Percentiles rank a stretch among this genome's conserved stretches.
Evolutionary conservation across 257 asterid genomes (phyloP).

Genomic region (Gynochthodes officinalis): DNA sequence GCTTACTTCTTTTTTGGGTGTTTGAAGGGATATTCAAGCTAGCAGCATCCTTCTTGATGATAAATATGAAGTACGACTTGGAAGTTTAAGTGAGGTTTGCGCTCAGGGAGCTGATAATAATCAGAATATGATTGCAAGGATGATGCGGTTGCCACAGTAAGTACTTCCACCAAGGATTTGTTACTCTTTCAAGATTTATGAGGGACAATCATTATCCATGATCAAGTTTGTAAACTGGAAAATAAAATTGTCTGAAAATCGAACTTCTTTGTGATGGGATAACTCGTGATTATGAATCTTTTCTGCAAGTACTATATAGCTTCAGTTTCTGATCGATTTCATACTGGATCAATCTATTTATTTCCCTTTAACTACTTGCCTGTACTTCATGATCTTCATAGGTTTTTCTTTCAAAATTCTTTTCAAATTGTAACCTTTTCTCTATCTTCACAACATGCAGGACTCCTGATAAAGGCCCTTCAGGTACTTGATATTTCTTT

Average conservation of each 20-base stretch:
- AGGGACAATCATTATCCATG: background rate
- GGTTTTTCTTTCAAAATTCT: background rate
- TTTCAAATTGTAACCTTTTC: constrained; percentile 14
- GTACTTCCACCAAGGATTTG: constrained; percentile 19
- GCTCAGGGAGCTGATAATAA: constrained; percentile 35
- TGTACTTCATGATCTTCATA: no score
- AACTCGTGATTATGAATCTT: no score
- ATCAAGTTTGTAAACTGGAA: background rate
- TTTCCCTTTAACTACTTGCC: no score
- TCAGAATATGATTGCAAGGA: constrained; percentile 43
- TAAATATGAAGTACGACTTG: constrained; percentile 70
- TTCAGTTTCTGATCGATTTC: no score
- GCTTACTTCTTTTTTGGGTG: constrained; percentile 2
- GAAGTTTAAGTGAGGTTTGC: constrained; percentile 64
- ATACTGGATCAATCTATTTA: no score
- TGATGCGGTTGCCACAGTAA: constrained; percentile 54
- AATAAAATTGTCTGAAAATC: no score
- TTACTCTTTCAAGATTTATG: background rate
- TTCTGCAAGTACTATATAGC: no score
- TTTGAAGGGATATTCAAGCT: constrained; percentile 70
- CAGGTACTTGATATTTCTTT: constrained; percentile 35
- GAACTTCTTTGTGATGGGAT: no score
- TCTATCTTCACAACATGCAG: constrained; percentile 40
- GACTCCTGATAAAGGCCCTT: constrained; percentile 35
- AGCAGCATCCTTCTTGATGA: constrained; percentile 80